Evolutionary conservation across 768 basidiomycete genomes (phyloP).

Genomic region (Holtermannia corniformis): DNA sequence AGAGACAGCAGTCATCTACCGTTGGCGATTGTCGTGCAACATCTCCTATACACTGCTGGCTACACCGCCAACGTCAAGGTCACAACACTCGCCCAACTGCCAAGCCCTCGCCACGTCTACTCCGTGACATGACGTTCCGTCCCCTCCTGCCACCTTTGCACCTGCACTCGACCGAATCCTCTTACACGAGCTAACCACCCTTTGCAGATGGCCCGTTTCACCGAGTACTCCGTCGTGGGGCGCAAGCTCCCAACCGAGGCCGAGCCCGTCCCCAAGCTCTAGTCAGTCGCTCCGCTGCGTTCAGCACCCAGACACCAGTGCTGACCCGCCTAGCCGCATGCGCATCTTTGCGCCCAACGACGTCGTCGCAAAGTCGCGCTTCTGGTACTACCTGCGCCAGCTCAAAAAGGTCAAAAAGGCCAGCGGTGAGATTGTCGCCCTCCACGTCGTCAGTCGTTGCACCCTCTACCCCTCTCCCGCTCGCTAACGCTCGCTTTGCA

Average conservation of each 20-base stretch:
- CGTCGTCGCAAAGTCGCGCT: conserved; percentile 96
- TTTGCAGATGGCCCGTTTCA: conserved; percentile 47
- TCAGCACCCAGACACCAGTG: neutral
- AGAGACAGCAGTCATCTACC: too few species aligned
- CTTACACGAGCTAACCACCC: too few species aligned
- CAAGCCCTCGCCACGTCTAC: too few species aligned
- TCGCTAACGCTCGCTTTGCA: conserved; percentile 51
- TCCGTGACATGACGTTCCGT: too few species aligned
- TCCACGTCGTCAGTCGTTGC: conserved; percentile 85
- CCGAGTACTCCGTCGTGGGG: conserved; percentile 93
- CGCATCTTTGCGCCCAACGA: conserved; percentile 98
- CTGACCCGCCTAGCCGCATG: conserved; percentile 55
- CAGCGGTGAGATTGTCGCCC: conserved; percentile 95
- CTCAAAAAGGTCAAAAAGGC: conserved; percentile 99
- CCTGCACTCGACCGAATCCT: too few species aligned
- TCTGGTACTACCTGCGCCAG: conserved; percentile 99
- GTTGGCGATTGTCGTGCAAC: too few species aligned
- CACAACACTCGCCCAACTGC: too few species aligned
- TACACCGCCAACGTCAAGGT: too few species aligned
- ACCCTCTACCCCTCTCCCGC: conserved; percentile 28
- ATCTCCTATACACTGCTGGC: too few species aligned
- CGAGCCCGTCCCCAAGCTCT: conserved; percentile 94
- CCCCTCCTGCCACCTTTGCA: too few species aligned
- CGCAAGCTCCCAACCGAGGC: conserved; percentile 90
- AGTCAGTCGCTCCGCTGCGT: conserved; percentile 35